Percentiles rank a stretch among this genome's conserved stretches.
phyloP scores from a whole-genome alignment of 108 stramenopile species.

The Craspedostauros australis region DNA sequence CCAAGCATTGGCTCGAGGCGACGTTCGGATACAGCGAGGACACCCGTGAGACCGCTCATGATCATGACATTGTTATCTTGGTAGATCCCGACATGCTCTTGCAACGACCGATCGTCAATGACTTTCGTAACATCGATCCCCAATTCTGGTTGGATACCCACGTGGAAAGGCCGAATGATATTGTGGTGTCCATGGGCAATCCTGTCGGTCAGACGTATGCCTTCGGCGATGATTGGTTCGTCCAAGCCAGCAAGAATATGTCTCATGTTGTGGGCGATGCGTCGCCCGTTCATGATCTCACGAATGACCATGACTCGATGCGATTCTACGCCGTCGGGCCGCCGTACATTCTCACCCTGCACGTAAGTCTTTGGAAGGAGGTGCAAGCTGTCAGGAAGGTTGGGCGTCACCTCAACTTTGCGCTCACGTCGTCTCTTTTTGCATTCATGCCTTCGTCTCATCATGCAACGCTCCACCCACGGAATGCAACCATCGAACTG shows the following conservation, averaged over 20 bases:
- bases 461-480: no score
- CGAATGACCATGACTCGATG: no score
- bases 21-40: constrained; percentile 15
- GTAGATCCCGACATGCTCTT: constrained; percentile 95
- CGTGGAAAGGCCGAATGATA: constrained; percentile 17
- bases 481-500: no score
- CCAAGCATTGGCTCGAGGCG: constrained; percentile 68
- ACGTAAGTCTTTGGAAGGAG: no score
- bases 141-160: constrained; percentile 26
- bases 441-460: no score
- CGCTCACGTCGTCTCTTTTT: no score
- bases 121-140: constrained; percentile 36
- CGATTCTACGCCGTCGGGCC: no score
- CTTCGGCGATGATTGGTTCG: constrained; percentile 61
- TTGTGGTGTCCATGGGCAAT: constrained; percentile 43
- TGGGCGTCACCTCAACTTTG: no score
- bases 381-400: no score
- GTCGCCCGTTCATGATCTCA: no score
- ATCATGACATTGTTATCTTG: constrained; percentile 67
- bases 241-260: constrained; percentile 26
- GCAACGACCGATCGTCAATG: constrained; percentile 60
- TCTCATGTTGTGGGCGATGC: constrained; percentile 42
- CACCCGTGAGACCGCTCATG: constrained; percentile 3
- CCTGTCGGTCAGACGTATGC: constrained; percentile 84
- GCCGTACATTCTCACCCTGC: no score